A percentile compares a stretch with the other conserved stretches of the same genome.
Conservation (phyloP, 257 asterid species). For the Plantago elongata region DNA sequence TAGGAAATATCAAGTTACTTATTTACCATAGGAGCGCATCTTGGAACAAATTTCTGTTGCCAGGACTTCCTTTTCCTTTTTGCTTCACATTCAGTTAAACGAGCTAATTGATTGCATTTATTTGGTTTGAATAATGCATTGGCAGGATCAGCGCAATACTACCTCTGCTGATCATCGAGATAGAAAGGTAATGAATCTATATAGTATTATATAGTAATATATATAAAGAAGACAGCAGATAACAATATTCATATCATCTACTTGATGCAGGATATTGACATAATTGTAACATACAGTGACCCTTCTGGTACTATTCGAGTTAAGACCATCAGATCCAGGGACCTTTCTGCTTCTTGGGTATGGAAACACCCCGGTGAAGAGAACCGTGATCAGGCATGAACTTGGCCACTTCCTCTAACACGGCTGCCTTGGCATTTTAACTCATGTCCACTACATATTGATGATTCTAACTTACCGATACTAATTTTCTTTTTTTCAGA, state of each 20-base stretch:
- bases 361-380: slow-evolving; percentile 67
- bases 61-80: slow-evolving; percentile 1
- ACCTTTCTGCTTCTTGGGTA: slow-evolving; percentile 84
- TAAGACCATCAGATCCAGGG: slow-evolving; percentile 56
- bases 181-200: slow-evolving; percentile 51
- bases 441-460: slow-evolving; percentile 18
- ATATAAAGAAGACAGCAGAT: slow-evolving; percentile 17
- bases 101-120: slow-evolving; percentile 18
- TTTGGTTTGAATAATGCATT: slow-evolving; percentile 20
- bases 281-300: slow-evolving; percentile 72
- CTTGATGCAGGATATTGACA: slow-evolving; percentile 73
- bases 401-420: slow-evolving; percentile 40
- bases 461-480: slow-evolving; percentile 19
- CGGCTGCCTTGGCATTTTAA: slow-evolving; percentile 20
- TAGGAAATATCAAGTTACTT: too few relatives aligned
- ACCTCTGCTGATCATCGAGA: slow-evolving; percentile 38
- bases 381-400: slow-evolving; percentile 34
- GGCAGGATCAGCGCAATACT: slow-evolving; percentile 52
- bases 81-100: slow-evolving; percentile 9
- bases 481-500: slow-evolving; percentile 36
- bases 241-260: slow-evolving; percentile 14
- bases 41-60: slow-evolving; percentile 6
- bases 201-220: too few relatives aligned
- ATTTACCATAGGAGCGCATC: background rate
- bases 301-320: slow-evolving; percentile 68